A percentile compares a stretch with the other conserved stretches of the same genome.
These are phyloP conservation scores for Imleria badia DNA, from an alignment of 768 basidiomycete genomes.

Conservation along the genomic window DNA sequence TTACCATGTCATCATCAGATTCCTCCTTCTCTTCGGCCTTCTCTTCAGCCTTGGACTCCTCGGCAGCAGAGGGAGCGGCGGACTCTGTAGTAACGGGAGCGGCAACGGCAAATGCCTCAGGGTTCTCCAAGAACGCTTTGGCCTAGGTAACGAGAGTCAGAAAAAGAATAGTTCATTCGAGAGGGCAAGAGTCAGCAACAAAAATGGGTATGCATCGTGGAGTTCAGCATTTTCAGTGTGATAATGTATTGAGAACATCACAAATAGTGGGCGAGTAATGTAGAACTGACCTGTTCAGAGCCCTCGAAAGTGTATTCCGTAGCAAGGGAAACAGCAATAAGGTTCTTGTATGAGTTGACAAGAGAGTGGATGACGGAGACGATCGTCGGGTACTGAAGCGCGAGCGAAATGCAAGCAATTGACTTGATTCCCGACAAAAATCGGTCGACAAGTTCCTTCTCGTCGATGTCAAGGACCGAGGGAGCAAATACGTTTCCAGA, in stretches of 20 bases:
- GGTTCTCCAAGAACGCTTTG: constrained; percentile 97
- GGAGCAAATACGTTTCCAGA: constrained; percentile 90
- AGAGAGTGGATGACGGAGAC: constrained; percentile 93
- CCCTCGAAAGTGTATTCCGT: constrained; percentile 97
- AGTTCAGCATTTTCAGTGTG: constrained; percentile 90
- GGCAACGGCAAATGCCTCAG: constrained; percentile 92
- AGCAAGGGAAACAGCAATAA: constrained; percentile 81
- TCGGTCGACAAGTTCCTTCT: constrained; percentile 85
- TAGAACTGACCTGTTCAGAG: constrained; percentile 75
- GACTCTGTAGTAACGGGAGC: constrained; percentile 60
- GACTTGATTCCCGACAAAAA: constrained; percentile 95
- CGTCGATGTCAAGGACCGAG: constrained; percentile 88
- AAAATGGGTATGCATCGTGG: constrained; percentile 37
- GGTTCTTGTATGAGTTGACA: constrained; percentile 99
- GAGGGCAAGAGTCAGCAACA: constrained; percentile 29
- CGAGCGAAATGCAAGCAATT: constrained; percentile 93
- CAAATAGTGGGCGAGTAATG: constrained; percentile 5
- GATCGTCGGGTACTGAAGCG: constrained; percentile 93
- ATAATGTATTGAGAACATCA: constrained; percentile 31
- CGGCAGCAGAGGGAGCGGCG: constrained; percentile 53
- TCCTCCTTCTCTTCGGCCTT: constrained; percentile 84
- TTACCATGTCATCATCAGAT: constrained; percentile 87
- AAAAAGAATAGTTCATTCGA: not conserved
- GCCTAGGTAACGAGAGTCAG: constrained; percentile 47
- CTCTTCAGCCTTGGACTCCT: constrained; percentile 62